These are phyloP conservation scores for Ottelia alismoides DNA, from an alignment of 106 monocot species.

Conservation along the genomic window DNA sequence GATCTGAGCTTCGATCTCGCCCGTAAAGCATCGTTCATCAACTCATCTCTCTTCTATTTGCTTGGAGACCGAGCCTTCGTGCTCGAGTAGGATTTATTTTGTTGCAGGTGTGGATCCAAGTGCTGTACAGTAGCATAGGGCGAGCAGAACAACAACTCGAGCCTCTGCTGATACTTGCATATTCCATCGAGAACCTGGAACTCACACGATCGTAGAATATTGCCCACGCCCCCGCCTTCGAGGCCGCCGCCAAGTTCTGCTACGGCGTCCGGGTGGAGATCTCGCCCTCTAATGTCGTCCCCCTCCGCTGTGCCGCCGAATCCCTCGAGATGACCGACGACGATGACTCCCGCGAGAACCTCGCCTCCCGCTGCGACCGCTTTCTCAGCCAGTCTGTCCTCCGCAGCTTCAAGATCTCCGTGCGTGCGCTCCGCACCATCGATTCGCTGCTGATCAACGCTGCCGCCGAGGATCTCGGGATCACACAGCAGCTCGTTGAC, in stretches of 20 bases:
- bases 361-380: slow-evolving; percentile 35
- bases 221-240: too few species aligned
- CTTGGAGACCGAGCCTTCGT: too few species aligned
- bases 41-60: too few species aligned
- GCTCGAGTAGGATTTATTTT: too few species aligned
- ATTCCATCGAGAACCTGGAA: too few species aligned
- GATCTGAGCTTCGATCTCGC: too few species aligned
- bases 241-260: slow-evolving; percentile 82
- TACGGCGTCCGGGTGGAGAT: slow-evolving; percentile 79
- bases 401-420: slow-evolving; percentile 33
- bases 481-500: slow-evolving; percentile 48
- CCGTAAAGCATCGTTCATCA: too few species aligned
- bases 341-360: slow-evolving; percentile 49
- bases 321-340: slow-evolving; percentile 87
- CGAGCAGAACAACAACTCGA: too few species aligned
- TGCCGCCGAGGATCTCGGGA: slow-evolving; percentile 48
- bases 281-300: slow-evolving; percentile 37
- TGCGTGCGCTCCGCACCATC: slow-evolving; percentile 54
- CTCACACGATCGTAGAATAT: too few species aligned
- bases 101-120: too few species aligned
- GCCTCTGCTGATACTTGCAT: too few species aligned
- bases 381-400: slow-evolving; percentile 56
- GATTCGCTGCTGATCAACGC: slow-evolving; percentile 31
- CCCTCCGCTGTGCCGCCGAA: slow-evolving; percentile 80
- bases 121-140: too few species aligned